Evolutionary conservation across 495 filamentous ascomycete species (phyloP), one percentile per base, ranked within the genome.

Genomic region (Talaromyces nanjingensis): DNA sequence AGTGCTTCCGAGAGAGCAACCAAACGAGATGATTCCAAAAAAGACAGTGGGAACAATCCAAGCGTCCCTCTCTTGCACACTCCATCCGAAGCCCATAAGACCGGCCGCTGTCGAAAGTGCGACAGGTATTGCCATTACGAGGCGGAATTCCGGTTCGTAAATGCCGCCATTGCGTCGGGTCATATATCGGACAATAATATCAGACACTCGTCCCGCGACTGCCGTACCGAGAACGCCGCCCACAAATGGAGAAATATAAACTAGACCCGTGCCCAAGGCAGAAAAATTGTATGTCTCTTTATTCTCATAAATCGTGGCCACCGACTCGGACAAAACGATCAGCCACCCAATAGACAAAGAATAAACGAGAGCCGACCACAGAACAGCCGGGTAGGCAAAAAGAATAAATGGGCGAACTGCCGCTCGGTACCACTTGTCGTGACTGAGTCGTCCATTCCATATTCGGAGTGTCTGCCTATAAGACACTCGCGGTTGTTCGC

Each of bases 11-110:
- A 97, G 81, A 49, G 90, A 89, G 72, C 94, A 97, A 2, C 94
- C 94, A 71, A 98, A 98, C 16, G 91, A 96, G 63, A 97, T 88
- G 53, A 96, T 71, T 1, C 92, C 93, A 67, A 97, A 97, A 78
- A 97, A 97, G 0, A 96, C 71, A 0, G 93, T 96, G 1, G 94
- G 94, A 24, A 97, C 91, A 63, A 96, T 94, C 90, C 91, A 96
- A 18, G 81, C 76, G 72, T 96, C 83, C n/a, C 80, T 78, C 27
- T 84, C 78, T 59, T 89, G 73, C 0, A 91, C 91, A 31, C 87
- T 91, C 93, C 93, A 97, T 4, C 93, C 93, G 70, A 93, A 97
- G 9, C 91, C 93, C 84, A 97, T 94, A 45, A 97, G 80, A 3
- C 93, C 94, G 33, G 93, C 87, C 6, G 86, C 85, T 0, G 93